Base-by-base conservation (phyloP, 1,284 basidiomycete species). In the Cutaneotrichosporon dermatis region DNA sequence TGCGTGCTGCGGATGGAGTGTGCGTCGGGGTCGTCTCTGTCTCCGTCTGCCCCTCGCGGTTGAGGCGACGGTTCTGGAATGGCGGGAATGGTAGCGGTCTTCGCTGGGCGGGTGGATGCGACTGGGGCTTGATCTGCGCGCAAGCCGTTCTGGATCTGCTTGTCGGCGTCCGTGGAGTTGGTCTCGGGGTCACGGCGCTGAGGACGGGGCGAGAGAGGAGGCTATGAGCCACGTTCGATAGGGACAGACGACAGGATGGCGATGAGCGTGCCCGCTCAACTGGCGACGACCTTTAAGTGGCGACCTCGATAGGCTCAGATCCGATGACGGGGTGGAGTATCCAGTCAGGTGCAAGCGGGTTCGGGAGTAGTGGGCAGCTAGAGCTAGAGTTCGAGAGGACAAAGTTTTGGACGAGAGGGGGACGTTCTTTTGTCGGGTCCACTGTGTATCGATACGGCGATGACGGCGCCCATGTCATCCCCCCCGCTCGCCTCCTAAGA, bases 191-290 rank as follows among this genome's bases (percentile, higher is more conserved):
- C 55, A 78, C 71, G n/a, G 75, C 66, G 57, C 72, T 69, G 62
- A 78, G 68, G 58, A 78, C 73, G 37, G 76, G 76, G 45, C 71
- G 62, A 11, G 72, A 70, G 55, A 76, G 66, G 42, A 76, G 72
- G 66, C 72, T 72, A 54, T 75, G 76, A 71, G 61, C 74, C 75
- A 49, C 76, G 68, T 62, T 76, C 69, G 34, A 76, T 61, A 39
- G 69, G 67, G 66, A 48, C 57, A 60, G 51, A 50, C 51, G 33
- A 46, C 25, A 51, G 6, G 25, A 5, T 49, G 49, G 43, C 40
- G 43, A 33, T 37, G 44, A 45, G 34, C 43, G 37, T 4, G 12
- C n/a, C 5, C 39, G 39, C 39, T 40, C 39, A 40, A 16, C 34
- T 34, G 43, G 51, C 15, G 37, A 25, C 25, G 25, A 25, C 25